These are phyloP conservation scores for Hippophae gyantsensis DNA, from an alignment of 306 rosid species.

Conservation along the genomic window DNA sequence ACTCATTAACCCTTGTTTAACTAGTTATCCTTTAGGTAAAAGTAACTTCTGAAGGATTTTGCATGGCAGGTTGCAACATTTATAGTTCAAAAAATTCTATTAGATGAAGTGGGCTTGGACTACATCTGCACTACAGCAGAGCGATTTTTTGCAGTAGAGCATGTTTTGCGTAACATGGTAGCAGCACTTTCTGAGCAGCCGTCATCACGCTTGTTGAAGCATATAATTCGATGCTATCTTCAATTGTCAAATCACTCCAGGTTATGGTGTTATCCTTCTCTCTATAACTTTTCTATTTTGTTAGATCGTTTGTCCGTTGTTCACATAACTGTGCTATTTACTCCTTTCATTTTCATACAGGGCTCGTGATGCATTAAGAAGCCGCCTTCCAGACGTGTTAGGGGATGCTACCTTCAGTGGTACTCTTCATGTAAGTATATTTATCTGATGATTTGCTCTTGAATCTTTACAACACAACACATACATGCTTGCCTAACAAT, in stretches of 20 bases:
- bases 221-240: slow-evolving; percentile 63
- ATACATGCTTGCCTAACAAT: too few relatives aligned
- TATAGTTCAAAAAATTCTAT: slow-evolving; percentile 66
- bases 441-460: too few relatives aligned
- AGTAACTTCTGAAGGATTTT: not conserved
- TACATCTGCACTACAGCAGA: slow-evolving; percentile 65
- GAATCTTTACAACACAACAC: too few relatives aligned
- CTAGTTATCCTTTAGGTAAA: too few relatives aligned
- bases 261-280: slow-evolving; percentile 19
- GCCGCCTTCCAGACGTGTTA: slow-evolving; percentile 64
- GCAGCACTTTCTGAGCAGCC: slow-evolving; percentile 54
- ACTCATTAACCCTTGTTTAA: too few relatives aligned
- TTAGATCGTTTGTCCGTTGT: not conserved
- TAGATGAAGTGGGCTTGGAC: slow-evolving; percentile 72
- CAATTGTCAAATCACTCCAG: slow-evolving; percentile 64
- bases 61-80: slow-evolving; percentile 68
- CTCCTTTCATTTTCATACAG: slow-evolving; percentile 23
- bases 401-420: slow-evolving; percentile 48
- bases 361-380: slow-evolving; percentile 64
- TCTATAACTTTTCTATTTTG: not conserved
- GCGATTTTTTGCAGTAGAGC: slow-evolving; percentile 55
- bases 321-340: not conserved
- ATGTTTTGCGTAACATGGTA: slow-evolving; percentile 58
- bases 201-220: slow-evolving; percentile 65
- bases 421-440: slow-evolving; percentile 52